Conservation (phyloP, 2,329 filamentous ascomycete species). For the Aspergillus carbonarius region DNA sequence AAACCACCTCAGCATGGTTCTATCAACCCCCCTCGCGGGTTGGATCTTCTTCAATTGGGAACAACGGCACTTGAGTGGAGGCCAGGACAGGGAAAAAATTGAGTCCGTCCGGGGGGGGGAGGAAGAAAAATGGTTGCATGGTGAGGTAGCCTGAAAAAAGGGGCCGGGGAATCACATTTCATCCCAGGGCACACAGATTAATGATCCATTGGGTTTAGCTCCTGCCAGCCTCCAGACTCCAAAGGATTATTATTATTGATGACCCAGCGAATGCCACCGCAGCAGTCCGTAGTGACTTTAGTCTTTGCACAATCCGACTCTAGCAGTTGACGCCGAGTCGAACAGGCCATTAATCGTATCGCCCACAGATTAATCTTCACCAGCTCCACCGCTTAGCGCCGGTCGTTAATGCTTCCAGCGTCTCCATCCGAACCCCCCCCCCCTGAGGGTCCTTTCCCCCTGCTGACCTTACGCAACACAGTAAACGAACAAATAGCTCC, state of each 20-base stretch:
- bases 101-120: not conserved
- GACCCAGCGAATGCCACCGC: not conserved
- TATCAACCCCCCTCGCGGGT: not conserved
- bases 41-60: not conserved
- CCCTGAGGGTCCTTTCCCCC: constrained; percentile 4
- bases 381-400: constrained; percentile 12
- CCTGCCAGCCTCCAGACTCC: no score
- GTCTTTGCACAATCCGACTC: not conserved
- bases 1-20: not conserved
- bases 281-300: not conserved
- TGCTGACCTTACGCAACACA: constrained; percentile 1
- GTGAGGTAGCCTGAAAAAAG: constrained; percentile 12
- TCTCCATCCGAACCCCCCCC: not conserved
- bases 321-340: not conserved
- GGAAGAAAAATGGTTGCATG: not conserved
- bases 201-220: not conserved
- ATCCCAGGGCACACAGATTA: not conserved
- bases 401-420: constrained; percentile 5
- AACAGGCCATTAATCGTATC: not conserved
- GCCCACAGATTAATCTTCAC: constrained; percentile 13
- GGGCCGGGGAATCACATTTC: constrained; percentile 6
- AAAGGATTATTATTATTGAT: not conserved
- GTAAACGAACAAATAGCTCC: constrained; percentile 4
- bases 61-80: constrained; percentile 1
- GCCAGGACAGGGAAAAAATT: constrained; percentile 5